Conservation (phyloP, 1,284 basidiomycete species). For the Sporisorium exsertum region DNA sequence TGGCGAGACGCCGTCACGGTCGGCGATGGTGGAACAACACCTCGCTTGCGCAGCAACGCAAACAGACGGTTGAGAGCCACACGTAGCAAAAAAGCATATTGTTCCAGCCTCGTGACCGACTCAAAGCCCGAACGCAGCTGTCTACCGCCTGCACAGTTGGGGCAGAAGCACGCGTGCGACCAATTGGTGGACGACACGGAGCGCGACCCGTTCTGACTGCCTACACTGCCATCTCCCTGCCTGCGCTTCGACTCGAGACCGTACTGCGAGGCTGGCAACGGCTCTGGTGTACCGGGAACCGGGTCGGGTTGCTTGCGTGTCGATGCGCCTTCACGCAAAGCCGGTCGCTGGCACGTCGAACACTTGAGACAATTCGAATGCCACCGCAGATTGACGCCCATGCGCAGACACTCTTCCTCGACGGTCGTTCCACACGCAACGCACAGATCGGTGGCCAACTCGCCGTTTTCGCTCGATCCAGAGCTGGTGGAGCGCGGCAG, state of each 20-base stretch:
- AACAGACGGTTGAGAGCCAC: slow-evolving; percentile 93
- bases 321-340: slow-evolving; percentile 36
- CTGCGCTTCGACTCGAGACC: slow-evolving; percentile 55
- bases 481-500: slow-evolving; percentile 62
- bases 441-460: slow-evolving; percentile 81
- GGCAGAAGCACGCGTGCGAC: slow-evolving; percentile 74
- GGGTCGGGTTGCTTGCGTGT: slow-evolving; percentile 40
- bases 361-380: slow-evolving; percentile 93
- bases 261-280: slow-evolving; percentile 56
- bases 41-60: slow-evolving; percentile 88
- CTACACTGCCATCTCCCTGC: slow-evolving; percentile 13
- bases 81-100: slow-evolving; percentile 96
- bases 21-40: slow-evolving; percentile 83
- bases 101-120: slow-evolving; percentile 91
- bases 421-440: slow-evolving; percentile 88
- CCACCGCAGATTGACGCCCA: slow-evolving; percentile 95
- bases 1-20: slow-evolving; percentile 31
- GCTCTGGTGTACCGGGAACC: slow-evolving; percentile 31
- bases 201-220: slow-evolving; percentile 17
- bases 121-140: slow-evolving; percentile 77
- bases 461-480: slow-evolving; percentile 51
- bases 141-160: slow-evolving; percentile 75
- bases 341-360: slow-evolving; percentile 74
- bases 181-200: slow-evolving; percentile 16
- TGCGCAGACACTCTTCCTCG: slow-evolving; percentile 94